Base-by-base conservation (phyloP, 192 early-diverging fungal genomes). In the Coemansia sp. region DNA sequence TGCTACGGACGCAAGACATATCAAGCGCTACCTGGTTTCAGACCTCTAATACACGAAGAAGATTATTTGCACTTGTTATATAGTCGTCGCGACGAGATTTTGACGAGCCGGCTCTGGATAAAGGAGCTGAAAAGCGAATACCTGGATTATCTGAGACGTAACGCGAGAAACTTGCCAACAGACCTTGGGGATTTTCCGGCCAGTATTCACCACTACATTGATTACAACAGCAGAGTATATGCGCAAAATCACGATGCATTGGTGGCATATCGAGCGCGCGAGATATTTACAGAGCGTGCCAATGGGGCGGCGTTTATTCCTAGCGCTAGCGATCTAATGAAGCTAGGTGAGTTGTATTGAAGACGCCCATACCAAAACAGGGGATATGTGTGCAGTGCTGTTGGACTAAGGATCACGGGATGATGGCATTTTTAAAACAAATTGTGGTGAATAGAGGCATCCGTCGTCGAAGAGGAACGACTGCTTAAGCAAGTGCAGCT, bases 401-500 rank as follows among this genome's bases (percentile, higher is more conserved):
- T 12, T 38, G 34, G 10, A 38, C 34, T 38, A 9, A 38, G 10
- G 1, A 9, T 9, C 3, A 4, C 10, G 1, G 34, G 34, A 9
- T 2, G 10, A 38, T 38, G 7, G 28, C 28, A 1, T 12, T 38
- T 27, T 38, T 24, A 48, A 8, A 10, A 23, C 10, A 38, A 7
- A 3, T 12, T 38, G 4, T 38, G 34, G 34, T 9, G 34, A 7
- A 9, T 69, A 61, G 78, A 81, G 60, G 52, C 53, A 47, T 72
- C 73, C 19, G 78, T 81, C 9, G 65, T 56, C 2, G 73, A 81
- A 18, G 78, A 81, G 25, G 78, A 81, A 69, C 78, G 69, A 5
- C 56, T 81, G 31, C 56, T 81, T 7, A 50, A 72, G 41, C 65
- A 71, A 54, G 78, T 81, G 25, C 78, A 81, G 49, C 49, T 52